Evolutionary conservation across 2,329 filamentous ascomycete species (phyloP).

Genomic region (Hymenoscyphus fructigenus): DNA sequence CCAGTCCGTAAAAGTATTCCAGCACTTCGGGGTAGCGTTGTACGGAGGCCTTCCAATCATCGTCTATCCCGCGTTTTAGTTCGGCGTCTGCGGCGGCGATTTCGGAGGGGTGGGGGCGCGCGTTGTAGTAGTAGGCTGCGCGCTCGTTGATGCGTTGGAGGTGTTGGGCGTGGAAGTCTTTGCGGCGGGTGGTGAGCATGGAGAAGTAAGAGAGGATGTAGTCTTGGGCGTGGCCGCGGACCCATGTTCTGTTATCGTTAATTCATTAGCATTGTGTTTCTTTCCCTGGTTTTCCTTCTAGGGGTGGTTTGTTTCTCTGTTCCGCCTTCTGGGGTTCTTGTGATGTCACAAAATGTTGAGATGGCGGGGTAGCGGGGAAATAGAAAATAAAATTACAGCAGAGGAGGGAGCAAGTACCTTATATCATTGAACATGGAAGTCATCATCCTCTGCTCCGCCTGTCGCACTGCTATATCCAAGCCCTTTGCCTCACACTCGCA

Average conservation of each 20-base stretch:
- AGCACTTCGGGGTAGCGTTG: conserved; percentile 78
- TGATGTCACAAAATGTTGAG: not conserved
- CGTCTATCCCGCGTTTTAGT: conserved; percentile 72
- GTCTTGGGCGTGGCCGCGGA: conserved; percentile 63
- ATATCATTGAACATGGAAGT: conserved; percentile 61
- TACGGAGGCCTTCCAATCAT: conserved; percentile 75
- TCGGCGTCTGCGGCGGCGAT: conserved; percentile 63
- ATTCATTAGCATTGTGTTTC: not conserved
- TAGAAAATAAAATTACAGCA: not conserved
- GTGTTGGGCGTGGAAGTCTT: conserved; percentile 54
- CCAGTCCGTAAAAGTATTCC: conserved; percentile 74
- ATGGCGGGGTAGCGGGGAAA: conserved; percentile 1
- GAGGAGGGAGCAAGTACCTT: conserved; percentile 46
- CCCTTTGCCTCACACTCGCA: conserved; percentile 68
- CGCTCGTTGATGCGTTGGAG: conserved; percentile 56
- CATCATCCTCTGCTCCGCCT: conserved; percentile 66
- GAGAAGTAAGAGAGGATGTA: conserved; percentile 67
- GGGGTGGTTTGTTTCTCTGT: not conserved
- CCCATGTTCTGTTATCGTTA: conserved; percentile 54
- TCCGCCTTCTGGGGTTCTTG: not conserved
- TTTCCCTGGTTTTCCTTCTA: not conserved
- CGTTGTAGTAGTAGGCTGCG: conserved; percentile 57
- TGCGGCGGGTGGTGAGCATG: conserved; percentile 59
- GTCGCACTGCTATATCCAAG: conserved; percentile 60
- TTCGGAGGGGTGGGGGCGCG: conserved; percentile 59